Evolutionary conservation across 2,329 filamentous ascomycete genomes (phyloP), one percentile per base, ranked within the genome.

Genomic region (Neonectria sp.): DNA sequence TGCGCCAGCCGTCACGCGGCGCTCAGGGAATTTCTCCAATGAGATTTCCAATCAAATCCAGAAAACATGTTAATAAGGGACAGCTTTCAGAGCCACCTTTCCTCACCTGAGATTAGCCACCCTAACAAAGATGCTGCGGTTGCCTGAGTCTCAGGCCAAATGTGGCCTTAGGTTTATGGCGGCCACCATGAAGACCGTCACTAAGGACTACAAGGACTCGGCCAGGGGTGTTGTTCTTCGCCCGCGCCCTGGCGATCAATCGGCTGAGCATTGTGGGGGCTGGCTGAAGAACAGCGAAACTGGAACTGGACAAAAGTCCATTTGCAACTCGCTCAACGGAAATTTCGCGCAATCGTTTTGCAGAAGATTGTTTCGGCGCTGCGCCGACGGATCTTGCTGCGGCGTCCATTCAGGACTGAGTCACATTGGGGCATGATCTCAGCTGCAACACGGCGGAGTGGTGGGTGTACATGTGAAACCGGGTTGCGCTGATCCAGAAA

Each of bases 111-210:
- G 33, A 52, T 33, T 11, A 29, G n/a, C 21, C 31, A 25, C 9
- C 31, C 9, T 6, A 21, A 33, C 17, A 53, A 45, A 45, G n/a
- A 21, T 21, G n/a, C 11, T 37, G 29, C 46, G 48, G 56, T 59
- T 52, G 40, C 21, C 21, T 27, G 24, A 15, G 55, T 48, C 40
- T 51, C 56, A 49, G 56, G 45, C 56, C 58, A 27, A 53, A 45
- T 35, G 29, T 37, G 29, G 17, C 49, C 52, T 37, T 27, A 31
- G 25, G 58, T 53, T 60, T 37, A 60, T 40, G 58, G 29, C 24
- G 58, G 27, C 48, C 58, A 46, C 49, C 58, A 46, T 29, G 48
- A 53, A 53, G 13, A 21, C 40, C 40, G 40, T 4, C 40, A 45
- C 35, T 13, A 27, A 43, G 29, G 55, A 29, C 55, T 57, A 6